Conservation (phyloP, 1,284 basidiomycete species). For the Cryptococcus depauperatus region DNA sequence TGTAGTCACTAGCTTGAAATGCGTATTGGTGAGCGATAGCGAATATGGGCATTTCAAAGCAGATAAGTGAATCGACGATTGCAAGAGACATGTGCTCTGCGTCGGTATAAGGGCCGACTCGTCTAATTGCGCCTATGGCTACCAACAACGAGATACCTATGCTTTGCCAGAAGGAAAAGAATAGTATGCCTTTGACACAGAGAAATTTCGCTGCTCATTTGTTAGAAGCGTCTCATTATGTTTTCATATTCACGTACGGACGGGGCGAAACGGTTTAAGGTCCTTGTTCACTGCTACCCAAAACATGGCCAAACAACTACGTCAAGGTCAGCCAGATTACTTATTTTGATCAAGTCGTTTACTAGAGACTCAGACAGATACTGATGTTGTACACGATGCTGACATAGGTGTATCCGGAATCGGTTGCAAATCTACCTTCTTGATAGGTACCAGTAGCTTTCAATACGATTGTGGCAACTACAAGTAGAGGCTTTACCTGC, state of each 20-base stretch:
- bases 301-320: slow-evolving; percentile 81
- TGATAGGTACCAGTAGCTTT: slow-evolving; percentile 82
- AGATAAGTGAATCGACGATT: slow-evolving; percentile 81
- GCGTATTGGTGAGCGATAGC: slow-evolving; percentile 68
- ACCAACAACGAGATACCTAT: slow-evolving; percentile 82
- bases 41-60: slow-evolving; percentile 96
- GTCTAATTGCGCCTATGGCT: slow-evolving; percentile 64
- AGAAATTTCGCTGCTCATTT: slow-evolving; percentile 76
- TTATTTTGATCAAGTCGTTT: slow-evolving; percentile 8
- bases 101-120: slow-evolving; percentile 79
- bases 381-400: slow-evolving; percentile 63
- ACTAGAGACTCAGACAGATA: slow-evolving; percentile 47
- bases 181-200: slow-evolving; percentile 94
- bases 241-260: slow-evolving; percentile 31
- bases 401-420: slow-evolving; percentile 87
- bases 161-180: slow-evolving; percentile 98
- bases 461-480: slow-evolving; percentile 71
- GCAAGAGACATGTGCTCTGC: slow-evolving; percentile 84
- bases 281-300: slow-evolving; percentile 84
- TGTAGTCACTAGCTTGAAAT: slow-evolving; percentile 60
- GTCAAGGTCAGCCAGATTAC: not conserved
- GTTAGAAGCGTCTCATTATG: no score
- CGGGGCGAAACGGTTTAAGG: slow-evolving; percentile 73
- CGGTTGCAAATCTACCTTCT: slow-evolving; percentile 74
- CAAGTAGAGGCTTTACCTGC: slow-evolving; percentile 87